These are phyloP conservation scores for Calophaca sinica DNA, from an alignment of 306 rosid genomes.

Conservation along the genomic window DNA sequence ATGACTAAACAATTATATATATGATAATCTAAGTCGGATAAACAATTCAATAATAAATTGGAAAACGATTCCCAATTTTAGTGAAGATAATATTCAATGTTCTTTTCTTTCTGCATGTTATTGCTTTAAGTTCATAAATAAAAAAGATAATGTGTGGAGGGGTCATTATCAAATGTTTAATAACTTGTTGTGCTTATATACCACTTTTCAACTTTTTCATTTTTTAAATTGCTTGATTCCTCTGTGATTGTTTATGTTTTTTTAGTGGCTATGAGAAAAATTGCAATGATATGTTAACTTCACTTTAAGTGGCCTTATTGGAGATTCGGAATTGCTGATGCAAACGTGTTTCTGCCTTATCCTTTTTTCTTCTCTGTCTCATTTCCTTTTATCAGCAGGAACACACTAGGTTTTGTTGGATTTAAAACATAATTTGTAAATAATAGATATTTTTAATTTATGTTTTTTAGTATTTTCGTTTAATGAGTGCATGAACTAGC, in stretches of 20 bases:
- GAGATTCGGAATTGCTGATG: slow-evolving; percentile 41
- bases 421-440: slow-evolving; percentile 28
- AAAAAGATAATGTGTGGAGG: slow-evolving; percentile 38
- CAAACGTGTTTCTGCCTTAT: slow-evolving; percentile 41
- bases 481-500: slow-evolving; percentile 19
- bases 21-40: slow-evolving; percentile 11
- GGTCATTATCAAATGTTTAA: slow-evolving; percentile 47
- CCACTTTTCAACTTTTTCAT: slow-evolving; percentile 24
- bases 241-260: slow-evolving; percentile 12
- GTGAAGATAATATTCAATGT: slow-evolving; percentile 23
- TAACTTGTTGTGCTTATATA: slow-evolving; percentile 44
- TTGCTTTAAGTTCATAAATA: slow-evolving; percentile 16
- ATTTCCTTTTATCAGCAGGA: slow-evolving; percentile 34
- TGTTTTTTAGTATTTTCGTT: slow-evolving; percentile 6
- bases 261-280: slow-evolving; percentile 33
- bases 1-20: slow-evolving; percentile 21
- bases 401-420: slow-evolving; percentile 52
- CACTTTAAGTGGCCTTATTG: slow-evolving; percentile 41
- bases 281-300: slow-evolving; percentile 30
- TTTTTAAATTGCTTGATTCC: slow-evolving; percentile 16
- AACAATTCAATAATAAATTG: slow-evolving; percentile 15
- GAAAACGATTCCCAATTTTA: slow-evolving; percentile 38
- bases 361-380: not conserved
- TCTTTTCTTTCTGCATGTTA: slow-evolving; percentile 17
- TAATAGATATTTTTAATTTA: slow-evolving; percentile 7